A percentile compares a stretch with the other conserved stretches of the same genome.
phyloP scores from a whole-genome alignment of 2,329 filamentous ascomycete species.

The Sphaerulina vaccinii region DNA sequence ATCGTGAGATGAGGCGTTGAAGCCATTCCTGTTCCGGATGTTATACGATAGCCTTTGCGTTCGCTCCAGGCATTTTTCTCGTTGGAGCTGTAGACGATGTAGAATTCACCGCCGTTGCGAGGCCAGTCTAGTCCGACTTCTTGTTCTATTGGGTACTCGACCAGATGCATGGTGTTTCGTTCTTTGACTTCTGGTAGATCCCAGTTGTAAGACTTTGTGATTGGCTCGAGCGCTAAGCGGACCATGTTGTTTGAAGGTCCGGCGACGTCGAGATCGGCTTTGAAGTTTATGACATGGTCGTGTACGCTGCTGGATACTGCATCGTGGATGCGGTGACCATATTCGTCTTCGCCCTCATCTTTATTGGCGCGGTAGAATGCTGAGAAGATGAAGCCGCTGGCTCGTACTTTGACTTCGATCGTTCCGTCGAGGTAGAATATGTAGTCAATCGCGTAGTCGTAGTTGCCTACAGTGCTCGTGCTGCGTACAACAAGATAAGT shows the following conservation, averaged over 20 bases:
- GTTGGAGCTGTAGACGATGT: constrained; percentile 41
- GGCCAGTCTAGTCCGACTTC: constrained; percentile 39
- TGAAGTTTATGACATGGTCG: constrained; percentile 45
- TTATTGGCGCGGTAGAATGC: constrained; percentile 49
- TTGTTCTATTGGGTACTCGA: constrained; percentile 27
- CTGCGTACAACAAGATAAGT: constrained; percentile 46
- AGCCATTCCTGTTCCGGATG: constrained; percentile 38
- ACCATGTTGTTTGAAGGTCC: constrained; percentile 40
- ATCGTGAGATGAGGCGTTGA: constrained; percentile 49
- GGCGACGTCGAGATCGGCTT: constrained; percentile 43
- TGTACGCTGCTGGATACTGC: constrained; percentile 39
- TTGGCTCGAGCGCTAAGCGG: constrained; percentile 33
- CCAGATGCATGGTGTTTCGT: constrained; percentile 37
- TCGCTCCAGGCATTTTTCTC: constrained; percentile 45
- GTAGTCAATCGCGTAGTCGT: constrained; percentile 55
- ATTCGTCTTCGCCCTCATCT: constrained; percentile 38
- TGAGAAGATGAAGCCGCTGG: constrained; percentile 56
- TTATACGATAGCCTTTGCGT: constrained; percentile 46
- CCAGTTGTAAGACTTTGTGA: constrained; percentile 34
- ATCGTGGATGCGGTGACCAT: constrained; percentile 42
- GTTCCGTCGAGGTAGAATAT: constrained; percentile 54
- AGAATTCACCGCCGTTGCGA: constrained; percentile 42
- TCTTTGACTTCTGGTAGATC: constrained; percentile 31
- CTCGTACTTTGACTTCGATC: constrained; percentile 53
- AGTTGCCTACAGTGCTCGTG: constrained; percentile 55